Evolutionary conservation across 257 asterid species (phyloP).

Genomic region (Haberlea rhodopensis): DNA sequence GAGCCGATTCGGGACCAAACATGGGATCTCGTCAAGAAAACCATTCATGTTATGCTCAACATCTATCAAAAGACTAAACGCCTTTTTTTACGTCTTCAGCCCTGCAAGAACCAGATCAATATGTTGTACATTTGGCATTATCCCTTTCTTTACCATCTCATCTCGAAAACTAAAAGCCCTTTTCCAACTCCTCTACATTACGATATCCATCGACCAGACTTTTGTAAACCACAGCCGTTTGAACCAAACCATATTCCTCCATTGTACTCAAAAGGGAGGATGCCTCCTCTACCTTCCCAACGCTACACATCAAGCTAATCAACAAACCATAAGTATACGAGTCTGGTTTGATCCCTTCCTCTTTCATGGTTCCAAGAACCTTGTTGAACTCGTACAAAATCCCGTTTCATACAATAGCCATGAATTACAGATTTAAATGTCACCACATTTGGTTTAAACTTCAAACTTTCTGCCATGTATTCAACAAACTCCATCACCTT

Average conservation of each 20-base stretch:
- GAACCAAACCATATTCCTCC: slow-evolving; percentile 45
- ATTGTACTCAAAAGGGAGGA: slow-evolving; percentile 42
- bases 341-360: slow-evolving; percentile 42
- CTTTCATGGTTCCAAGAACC: slow-evolving; percentile 37
- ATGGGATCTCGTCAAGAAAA: slow-evolving; percentile 43
- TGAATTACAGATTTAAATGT: slow-evolving; percentile 49
- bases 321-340: slow-evolving; percentile 44
- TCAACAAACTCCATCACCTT: slow-evolving; percentile 42
- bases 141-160: slow-evolving; percentile 52
- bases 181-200: slow-evolving; percentile 44
- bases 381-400: slow-evolving; percentile 38
- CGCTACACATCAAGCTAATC: slow-evolving; percentile 41
- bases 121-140: slow-evolving; percentile 47
- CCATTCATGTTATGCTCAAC: slow-evolving; percentile 49
- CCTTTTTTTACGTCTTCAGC: slow-evolving; percentile 42
- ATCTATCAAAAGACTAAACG: slow-evolving; percentile 47
- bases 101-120: slow-evolving; percentile 44
- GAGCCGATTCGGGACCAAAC: slow-evolving; percentile 41
- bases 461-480: slow-evolving; percentile 40
- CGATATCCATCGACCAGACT: slow-evolving; percentile 50
- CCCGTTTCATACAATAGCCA: slow-evolving; percentile 38
- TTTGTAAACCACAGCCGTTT: slow-evolving; percentile 46
- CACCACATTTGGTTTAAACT: slow-evolving; percentile 46
- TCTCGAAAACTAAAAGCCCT: slow-evolving; percentile 43
- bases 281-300: slow-evolving; percentile 40